Evolutionary conservation across 306 rosid genomes (phyloP).

Genomic region (Albizia julibrissin): DNA sequence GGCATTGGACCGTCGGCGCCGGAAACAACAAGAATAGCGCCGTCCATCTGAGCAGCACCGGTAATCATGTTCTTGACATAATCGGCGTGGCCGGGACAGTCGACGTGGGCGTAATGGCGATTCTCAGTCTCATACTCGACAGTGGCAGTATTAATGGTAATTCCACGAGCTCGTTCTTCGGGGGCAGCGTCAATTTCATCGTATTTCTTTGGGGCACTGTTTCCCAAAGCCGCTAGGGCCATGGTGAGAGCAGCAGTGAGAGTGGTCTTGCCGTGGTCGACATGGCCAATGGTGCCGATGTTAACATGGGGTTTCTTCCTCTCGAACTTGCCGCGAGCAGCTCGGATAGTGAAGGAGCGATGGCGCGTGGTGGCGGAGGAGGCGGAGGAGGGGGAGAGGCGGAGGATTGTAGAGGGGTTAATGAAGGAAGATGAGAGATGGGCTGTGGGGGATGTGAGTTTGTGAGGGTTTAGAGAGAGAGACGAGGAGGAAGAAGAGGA

Average conservation of each 20-base stretch:
- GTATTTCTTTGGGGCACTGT: constrained; percentile 69
- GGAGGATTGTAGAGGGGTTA: constrained; percentile 60
- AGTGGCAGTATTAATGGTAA: constrained; percentile 90
- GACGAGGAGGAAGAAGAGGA: constrained; percentile 36
- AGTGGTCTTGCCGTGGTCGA: constrained; percentile 92
- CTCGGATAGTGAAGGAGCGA: constrained; percentile 58
- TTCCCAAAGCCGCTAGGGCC: constrained; percentile 73
- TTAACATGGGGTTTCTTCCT: constrained; percentile 88
- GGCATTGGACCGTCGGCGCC: constrained; percentile 92
- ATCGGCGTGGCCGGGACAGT: constrained; percentile 86
- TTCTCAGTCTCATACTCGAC: constrained; percentile 91
- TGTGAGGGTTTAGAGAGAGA: constrained; percentile 18
- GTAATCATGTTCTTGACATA: constrained; percentile 83
- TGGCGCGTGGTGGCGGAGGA: constrained; percentile 31
- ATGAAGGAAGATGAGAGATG: constrained; percentile 69
- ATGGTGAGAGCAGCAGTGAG: constrained; percentile 92
- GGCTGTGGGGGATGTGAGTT: constrained; percentile 29
- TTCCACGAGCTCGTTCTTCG: constrained; percentile 85
- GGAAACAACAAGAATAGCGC: constrained; percentile 76
- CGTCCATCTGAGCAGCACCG: constrained; percentile 89
- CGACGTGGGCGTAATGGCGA: constrained; percentile 85
- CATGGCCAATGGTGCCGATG: constrained; percentile 91
- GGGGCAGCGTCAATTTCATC: constrained; percentile 94
- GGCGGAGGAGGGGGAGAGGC: constrained; percentile 35
- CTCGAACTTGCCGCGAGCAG: constrained; percentile 89